Evolutionary conservation across 768 basidiomycete species (phyloP).

Genomic region (Psilocybe azurescens): DNA sequence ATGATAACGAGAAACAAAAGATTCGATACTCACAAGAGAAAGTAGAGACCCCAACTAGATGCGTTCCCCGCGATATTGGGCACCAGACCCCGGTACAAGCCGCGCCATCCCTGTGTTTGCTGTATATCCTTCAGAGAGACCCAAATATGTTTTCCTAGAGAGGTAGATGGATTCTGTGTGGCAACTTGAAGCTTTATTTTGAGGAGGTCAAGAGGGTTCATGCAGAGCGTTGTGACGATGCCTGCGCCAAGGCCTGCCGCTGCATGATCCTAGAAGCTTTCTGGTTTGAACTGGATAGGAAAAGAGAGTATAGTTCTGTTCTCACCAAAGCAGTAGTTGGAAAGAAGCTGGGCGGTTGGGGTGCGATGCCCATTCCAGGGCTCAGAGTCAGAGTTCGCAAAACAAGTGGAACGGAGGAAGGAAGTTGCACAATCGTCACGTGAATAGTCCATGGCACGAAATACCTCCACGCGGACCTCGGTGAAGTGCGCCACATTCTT

Average conservation of each 20-base stretch:
- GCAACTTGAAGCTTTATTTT: constrained; percentile 94
- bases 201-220: constrained; percentile 97
- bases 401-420: background rate
- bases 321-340: constrained; percentile 53
- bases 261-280: constrained; percentile 81
- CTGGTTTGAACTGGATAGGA: background rate
- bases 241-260: constrained; percentile 93
- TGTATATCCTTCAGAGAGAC: constrained; percentile 75
- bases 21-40: constrained; percentile 80
- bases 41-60: constrained; percentile 97
- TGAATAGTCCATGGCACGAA: too few relatives aligned
- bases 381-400: background rate
- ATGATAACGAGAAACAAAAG: constrained; percentile 6
- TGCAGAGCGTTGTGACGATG: constrained; percentile 88
- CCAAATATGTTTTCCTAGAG: constrained; percentile 79
- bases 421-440: too few relatives aligned
- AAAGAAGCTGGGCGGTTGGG: constrained; percentile 56
- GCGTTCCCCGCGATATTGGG: constrained; percentile 96
- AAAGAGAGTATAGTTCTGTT: background rate
- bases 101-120: constrained; percentile 75
- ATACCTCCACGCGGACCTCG: too few relatives aligned
- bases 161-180: constrained; percentile 63
- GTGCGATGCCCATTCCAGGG: constrained; percentile 22
- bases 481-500: background rate
- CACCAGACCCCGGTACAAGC: constrained; percentile 88